Base-by-base conservation (phyloP, 441 rosid species). In the Euphorbia schlechtendalii region DNA sequence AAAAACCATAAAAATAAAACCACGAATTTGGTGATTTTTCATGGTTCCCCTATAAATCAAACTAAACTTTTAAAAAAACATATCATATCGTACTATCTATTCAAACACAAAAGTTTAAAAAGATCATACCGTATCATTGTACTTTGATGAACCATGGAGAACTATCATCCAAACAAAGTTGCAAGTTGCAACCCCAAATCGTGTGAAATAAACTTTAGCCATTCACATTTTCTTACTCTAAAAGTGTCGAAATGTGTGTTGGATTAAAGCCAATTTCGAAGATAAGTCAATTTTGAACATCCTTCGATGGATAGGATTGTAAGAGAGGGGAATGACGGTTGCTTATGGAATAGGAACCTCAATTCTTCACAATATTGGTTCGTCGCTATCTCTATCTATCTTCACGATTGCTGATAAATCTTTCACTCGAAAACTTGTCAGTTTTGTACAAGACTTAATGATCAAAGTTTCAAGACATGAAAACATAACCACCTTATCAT, bases 221-320 rank as follows among this genome's bases (percentile, higher is more conserved):
- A 17, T 5, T 13, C 5, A 30, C 72, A 75, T 0, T n/a, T 6
- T 7, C 28, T 11, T 9, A 72, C 11, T 0, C 24, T 46, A 3
- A 76, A 52, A n/a, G 8, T 2, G 18, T 72, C 52, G 10, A 76
- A 56, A 17, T 67, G 54, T 5, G 22, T 71, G 68, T 56, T 64
- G 38, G 59, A 70, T 27, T 18, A 36, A 2, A 69, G 25, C 30
- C 66, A 60, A 34, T 32, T 28, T 18, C 54, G 59, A 45, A 63
- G 22, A 21, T 24, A 6, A 2, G 49, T 59, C 18, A 74, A 10
- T 54, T 55, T 21, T 0, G 25, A 2, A 18, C 69, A 70, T 1
- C 18, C 9, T 2, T 30, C 7, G 3, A 67, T 56, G 1, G 5
- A 2, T 12, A 74, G 15, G 20, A n/a, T 54, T n/a, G 27, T 38